These are phyloP conservation scores for Leavenworthia alabamica DNA, from an alignment of 345 rosid genomes.

Conservation along the genomic window DNA sequence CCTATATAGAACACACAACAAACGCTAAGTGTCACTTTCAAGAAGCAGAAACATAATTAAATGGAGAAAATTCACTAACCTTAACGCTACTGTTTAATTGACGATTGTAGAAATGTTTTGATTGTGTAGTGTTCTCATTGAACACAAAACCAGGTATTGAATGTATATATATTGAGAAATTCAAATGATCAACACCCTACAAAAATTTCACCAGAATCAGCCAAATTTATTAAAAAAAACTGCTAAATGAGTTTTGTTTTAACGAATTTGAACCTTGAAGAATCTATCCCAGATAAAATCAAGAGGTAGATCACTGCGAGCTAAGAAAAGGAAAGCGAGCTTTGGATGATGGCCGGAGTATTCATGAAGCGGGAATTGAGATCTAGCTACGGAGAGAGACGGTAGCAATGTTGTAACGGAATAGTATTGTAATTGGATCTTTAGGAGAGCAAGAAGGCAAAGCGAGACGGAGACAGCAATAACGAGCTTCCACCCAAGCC, in stretches of 20 bases:
- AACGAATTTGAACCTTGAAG: conserved; percentile 50
- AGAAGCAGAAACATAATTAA: too few species aligned
- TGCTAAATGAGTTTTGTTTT: neutral
- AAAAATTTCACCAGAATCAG: neutral
- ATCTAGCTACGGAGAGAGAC: conserved; percentile 32
- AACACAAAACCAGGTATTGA: conserved; percentile 73
- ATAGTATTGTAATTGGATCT: conserved; percentile 43
- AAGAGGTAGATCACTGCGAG: conserved; percentile 53
- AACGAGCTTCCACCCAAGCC: conserved; percentile 65
- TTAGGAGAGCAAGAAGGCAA: conserved; percentile 51
- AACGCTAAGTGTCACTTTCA: neutral
- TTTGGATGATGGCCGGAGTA: conserved; percentile 45
- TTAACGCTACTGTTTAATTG: conserved; percentile 66
- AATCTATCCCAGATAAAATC: conserved; percentile 71
- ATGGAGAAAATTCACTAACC: too few species aligned
- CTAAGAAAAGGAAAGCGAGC: conserved; percentile 65
- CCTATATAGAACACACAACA: conserved; percentile 48
- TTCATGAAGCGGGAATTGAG: conserved; percentile 11
- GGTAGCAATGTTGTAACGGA: conserved; percentile 20
- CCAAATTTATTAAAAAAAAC: neutral
- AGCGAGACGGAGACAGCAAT: conserved; percentile 48
- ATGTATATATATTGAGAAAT: conserved; percentile 67
- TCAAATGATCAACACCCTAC: conserved; percentile 55
- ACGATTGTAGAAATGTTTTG: conserved; percentile 59
- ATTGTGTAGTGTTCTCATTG: conserved; percentile 58